Evolutionary conservation across 1,284 basidiomycete species (phyloP).

Genomic region (Ustilago esculenta): DNA sequence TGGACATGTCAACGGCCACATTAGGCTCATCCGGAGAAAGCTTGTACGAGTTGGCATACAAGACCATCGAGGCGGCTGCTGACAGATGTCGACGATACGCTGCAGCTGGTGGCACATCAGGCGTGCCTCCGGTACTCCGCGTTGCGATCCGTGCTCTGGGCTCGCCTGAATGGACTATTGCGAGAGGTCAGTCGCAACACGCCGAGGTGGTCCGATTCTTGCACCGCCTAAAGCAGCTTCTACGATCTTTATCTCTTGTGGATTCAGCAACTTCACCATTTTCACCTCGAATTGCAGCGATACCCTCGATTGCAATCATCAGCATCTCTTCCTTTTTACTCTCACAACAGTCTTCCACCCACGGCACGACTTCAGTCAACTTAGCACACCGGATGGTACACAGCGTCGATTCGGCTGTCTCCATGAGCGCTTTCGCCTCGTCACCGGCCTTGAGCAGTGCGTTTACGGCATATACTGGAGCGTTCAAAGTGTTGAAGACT

Average conservation of each 20-base stretch:
- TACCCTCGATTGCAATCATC: conserved; percentile 47
- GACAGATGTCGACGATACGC: conserved; percentile 14
- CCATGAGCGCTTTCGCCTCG: conserved; percentile 50
- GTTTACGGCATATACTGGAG: conserved; percentile 55
- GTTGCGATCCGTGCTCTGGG: conserved; percentile 55
- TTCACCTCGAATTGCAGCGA: conserved; percentile 1
- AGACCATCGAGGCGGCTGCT: conserved; percentile 28
- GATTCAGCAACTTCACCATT: conserved; percentile 1
- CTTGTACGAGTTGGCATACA: conserved; percentile 35
- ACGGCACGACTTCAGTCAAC: background rate
- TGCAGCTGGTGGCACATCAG: background rate
- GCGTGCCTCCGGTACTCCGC: conserved; percentile 45
- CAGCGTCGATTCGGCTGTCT: conserved; percentile 48
- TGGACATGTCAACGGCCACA: conserved; percentile 22
- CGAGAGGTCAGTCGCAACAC: conserved; percentile 10
- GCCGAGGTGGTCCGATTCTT: conserved; percentile 50
- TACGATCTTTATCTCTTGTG: conserved; percentile 47
- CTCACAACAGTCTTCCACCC: background rate
- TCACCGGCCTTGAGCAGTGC: conserved; percentile 42
- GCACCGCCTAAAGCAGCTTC: conserved; percentile 42
- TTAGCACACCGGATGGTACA: conserved; percentile 48
- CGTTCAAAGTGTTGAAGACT: conserved; percentile 55
- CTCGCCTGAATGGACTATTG: conserved; percentile 45
- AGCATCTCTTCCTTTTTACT: conserved; percentile 45
- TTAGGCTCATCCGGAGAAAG: background rate